These are phyloP conservation scores for Diplocarpon rosae DNA, from an alignment of 2,329 filamentous ascomycete species.

Conservation along the genomic window DNA sequence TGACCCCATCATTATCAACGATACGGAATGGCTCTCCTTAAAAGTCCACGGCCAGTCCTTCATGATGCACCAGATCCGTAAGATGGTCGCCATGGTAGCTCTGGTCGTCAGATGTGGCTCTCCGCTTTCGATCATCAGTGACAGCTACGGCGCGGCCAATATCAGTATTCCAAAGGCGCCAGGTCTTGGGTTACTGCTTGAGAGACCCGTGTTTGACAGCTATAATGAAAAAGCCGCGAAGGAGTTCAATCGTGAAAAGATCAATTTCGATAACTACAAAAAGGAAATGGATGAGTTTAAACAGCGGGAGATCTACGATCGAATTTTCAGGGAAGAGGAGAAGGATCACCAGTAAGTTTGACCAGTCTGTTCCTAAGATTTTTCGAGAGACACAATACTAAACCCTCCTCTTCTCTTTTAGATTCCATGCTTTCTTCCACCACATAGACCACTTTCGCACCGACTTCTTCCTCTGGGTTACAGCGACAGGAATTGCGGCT, in stretches of 20 bases:
- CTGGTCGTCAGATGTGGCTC: conserved; percentile 76
- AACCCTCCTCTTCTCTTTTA: conserved; percentile 25
- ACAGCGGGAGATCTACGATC: conserved; percentile 78
- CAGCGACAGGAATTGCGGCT: conserved; percentile 54
- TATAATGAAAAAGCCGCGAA: conserved; percentile 68
- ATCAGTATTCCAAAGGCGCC: conserved; percentile 93
- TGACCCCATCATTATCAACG: conserved; percentile 70
- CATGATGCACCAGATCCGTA: conserved; percentile 99
- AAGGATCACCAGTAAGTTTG: conserved; percentile 66
- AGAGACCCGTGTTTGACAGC: conserved; percentile 80
- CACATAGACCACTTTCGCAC: conserved; percentile 66
- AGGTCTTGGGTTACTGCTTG: conserved; percentile 74
- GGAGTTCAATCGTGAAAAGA: conserved; percentile 51
- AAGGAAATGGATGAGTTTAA: conserved; percentile 81
- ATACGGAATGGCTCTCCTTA: conserved; percentile 90
- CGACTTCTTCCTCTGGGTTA: conserved; percentile 65
- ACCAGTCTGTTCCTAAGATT: not conserved
- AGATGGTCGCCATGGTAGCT: conserved; percentile 92
- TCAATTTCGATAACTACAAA: conserved; percentile 72
- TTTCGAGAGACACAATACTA: too few relatives aligned
- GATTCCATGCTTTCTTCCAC: conserved; percentile 68
- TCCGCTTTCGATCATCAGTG: conserved; percentile 55
- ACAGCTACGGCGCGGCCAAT: conserved; percentile 61
- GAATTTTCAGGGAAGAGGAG: conserved; percentile 85
- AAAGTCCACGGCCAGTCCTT: conserved; percentile 97